Evolutionary conservation across 108 stramenopile species (phyloP).

Genomic region (Stephanodiscus triporus): DNA sequence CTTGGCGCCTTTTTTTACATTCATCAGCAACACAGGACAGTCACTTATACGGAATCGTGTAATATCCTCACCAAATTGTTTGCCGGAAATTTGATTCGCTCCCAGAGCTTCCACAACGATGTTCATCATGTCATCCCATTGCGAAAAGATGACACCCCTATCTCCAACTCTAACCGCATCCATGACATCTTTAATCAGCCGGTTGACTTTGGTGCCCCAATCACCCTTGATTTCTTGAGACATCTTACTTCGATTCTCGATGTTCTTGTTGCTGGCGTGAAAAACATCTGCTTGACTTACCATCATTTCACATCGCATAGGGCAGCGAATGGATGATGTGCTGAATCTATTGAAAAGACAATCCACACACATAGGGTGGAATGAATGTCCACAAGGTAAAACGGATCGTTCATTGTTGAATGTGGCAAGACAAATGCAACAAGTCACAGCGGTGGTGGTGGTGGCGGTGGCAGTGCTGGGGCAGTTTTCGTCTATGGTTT

Average conservation of each 20-base stretch:
- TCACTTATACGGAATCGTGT: conserved; percentile 41
- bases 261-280: conserved; percentile 55
- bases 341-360: conserved; percentile 41
- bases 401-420: conserved; percentile 66
- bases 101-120: conserved; percentile 68
- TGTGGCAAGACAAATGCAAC: conserved; percentile 62
- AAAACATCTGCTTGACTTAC: conserved; percentile 55
- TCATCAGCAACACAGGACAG: conserved; percentile 62
- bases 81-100: conserved; percentile 48
- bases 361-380: conserved; percentile 63
- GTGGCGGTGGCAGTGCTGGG: conserved; percentile 3
- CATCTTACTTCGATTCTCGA: conserved; percentile 51
- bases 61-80: conserved; percentile 43
- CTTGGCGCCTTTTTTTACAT: conserved; percentile 82
- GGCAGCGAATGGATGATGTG: conserved; percentile 37
- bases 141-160: conserved; percentile 73
- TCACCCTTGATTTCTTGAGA: conserved; percentile 60
- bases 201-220: conserved; percentile 79
- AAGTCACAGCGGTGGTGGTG: conserved; percentile 29
- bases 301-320: conserved; percentile 50
- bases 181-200: conserved; percentile 61
- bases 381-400: conserved; percentile 75
- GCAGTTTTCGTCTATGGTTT: not conserved
- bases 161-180: conserved; percentile 59
- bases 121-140: conserved; percentile 90